These are phyloP conservation scores for Glutinoglossum americanum DNA, from an alignment of 495 filamentous ascomycete species.

Conservation along the genomic window DNA sequence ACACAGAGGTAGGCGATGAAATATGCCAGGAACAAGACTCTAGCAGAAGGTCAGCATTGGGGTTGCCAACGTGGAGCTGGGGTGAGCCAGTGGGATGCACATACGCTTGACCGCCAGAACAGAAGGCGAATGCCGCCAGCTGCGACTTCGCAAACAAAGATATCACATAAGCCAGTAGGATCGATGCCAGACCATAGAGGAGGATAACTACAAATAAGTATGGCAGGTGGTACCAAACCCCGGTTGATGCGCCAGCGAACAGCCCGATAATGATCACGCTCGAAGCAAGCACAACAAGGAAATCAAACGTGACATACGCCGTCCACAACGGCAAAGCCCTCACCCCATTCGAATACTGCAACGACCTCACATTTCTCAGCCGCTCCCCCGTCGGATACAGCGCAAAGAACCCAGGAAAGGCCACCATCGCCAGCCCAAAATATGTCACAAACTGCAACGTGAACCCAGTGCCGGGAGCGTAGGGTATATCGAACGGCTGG, in stretches of 20 bases:
- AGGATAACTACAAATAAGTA: slow-evolving; percentile 59
- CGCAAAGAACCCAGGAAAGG: slow-evolving; percentile 66
- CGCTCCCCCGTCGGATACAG: slow-evolving; percentile 71
- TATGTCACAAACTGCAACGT: slow-evolving; percentile 65
- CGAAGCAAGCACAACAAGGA: slow-evolving; percentile 37
- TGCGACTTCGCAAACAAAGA: slow-evolving; percentile 48
- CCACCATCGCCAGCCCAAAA: slow-evolving; percentile 50
- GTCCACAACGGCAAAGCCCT: slow-evolving; percentile 46
- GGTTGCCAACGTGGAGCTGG: not conserved
- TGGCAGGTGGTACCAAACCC: slow-evolving; percentile 50
- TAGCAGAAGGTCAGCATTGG: not conserved
- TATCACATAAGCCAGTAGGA: slow-evolving; percentile 47
- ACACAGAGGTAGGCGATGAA: slow-evolving; percentile 49
- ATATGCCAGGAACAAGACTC: slow-evolving; percentile 55
- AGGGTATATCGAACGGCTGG: slow-evolving; percentile 48
- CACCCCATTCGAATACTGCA: slow-evolving; percentile 77
- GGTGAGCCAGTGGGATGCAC: not conserved
- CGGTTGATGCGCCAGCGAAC: slow-evolving; percentile 30
- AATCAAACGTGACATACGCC: slow-evolving; percentile 63
- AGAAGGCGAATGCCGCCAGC: slow-evolving; percentile 51
- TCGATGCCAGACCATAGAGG: slow-evolving; percentile 52
- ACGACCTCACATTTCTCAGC: slow-evolving; percentile 48
- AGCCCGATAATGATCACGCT: slow-evolving; percentile 39
- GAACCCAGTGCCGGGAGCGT: slow-evolving; percentile 27
- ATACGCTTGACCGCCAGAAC: slow-evolving; percentile 42